These are phyloP conservation scores for Trichosphaerium sp. DNA, from an alignment of 78 protist genomes.

Conservation along the genomic window DNA sequence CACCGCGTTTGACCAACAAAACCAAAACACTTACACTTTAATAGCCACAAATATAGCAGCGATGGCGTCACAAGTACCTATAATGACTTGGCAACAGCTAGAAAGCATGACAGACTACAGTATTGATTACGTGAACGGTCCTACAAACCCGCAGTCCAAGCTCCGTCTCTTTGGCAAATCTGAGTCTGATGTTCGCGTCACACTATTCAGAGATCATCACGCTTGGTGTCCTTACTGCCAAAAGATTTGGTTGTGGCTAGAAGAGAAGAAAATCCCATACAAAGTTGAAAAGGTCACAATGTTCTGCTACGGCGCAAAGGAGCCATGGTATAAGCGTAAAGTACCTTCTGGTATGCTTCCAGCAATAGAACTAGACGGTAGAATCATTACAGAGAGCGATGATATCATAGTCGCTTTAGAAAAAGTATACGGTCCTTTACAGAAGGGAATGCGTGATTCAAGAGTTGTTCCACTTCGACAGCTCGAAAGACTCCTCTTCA, in stretches of 20 bases:
- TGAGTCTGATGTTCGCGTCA: slow-evolving; percentile 1
- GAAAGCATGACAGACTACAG: too few relatives aligned
- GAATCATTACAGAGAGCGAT: background rate
- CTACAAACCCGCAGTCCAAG: background rate
- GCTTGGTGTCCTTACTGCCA: slow-evolving; percentile 37
- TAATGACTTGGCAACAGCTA: too few relatives aligned
- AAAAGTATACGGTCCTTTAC: background rate
- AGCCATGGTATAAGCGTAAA: background rate
- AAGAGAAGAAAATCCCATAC: slow-evolving; percentile 31
- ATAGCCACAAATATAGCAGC: too few relatives aligned
- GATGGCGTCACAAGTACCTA: too few relatives aligned
- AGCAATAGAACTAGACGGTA: background rate
- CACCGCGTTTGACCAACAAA: too few relatives aligned
- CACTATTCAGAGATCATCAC: background rate
- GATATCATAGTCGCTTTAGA: background rate
- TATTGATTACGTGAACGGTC: background rate
- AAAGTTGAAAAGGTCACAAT: background rate
- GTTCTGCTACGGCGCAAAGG: background rate
- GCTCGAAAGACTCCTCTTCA: slow-evolving; percentile 5
- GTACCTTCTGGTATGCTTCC: background rate
- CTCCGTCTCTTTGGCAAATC: background rate
- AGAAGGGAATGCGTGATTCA: background rate
- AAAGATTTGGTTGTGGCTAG: slow-evolving; percentile 28
- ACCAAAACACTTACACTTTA: too few relatives aligned
- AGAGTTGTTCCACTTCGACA: background rate